Conservation (phyloP, 257 asterid genomes). For the Gynochthodes officinalis region DNA sequence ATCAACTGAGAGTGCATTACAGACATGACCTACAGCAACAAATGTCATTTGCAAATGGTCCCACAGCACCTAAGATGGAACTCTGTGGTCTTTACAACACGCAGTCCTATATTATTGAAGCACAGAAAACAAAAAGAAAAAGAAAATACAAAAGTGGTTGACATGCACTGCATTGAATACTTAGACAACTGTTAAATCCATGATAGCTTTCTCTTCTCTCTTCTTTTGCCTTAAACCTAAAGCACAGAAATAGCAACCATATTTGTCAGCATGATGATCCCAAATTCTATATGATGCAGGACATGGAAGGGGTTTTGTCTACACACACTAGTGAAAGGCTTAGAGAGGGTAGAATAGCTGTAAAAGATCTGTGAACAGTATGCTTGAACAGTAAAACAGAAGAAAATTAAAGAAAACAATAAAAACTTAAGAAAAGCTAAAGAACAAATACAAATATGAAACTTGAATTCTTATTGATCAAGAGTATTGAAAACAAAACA, state of each 20-base stretch:
- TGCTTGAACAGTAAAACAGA: too few relatives aligned
- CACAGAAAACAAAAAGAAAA: neutral
- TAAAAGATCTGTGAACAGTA: too few relatives aligned
- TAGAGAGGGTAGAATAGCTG: too few relatives aligned
- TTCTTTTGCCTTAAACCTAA: neutral
- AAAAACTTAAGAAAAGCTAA: too few relatives aligned
- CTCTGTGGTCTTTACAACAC: neutral
- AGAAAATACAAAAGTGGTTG: neutral
- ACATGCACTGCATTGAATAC: neutral
- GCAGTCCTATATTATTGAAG: neutral
- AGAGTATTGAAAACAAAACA: too few relatives aligned
- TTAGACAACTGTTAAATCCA: neutral
- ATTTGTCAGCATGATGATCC: neutral
- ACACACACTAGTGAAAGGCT: too few relatives aligned
- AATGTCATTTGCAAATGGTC: neutral
- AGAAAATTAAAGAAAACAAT: too few relatives aligned
- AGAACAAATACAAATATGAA: too few relatives aligned
- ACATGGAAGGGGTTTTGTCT: too few relatives aligned
- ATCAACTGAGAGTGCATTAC: constrained; percentile 70
- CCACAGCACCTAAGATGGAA: neutral
- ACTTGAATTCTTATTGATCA: too few relatives aligned
- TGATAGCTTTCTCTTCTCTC: neutral
- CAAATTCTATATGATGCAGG: too few relatives aligned
- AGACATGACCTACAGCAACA: constrained; percentile 65
- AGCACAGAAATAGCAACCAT: neutral